These are phyloP conservation scores for Penicillium sp. DNA, from an alignment of 2,329 filamentous ascomycete species.

Conservation along the genomic window DNA sequence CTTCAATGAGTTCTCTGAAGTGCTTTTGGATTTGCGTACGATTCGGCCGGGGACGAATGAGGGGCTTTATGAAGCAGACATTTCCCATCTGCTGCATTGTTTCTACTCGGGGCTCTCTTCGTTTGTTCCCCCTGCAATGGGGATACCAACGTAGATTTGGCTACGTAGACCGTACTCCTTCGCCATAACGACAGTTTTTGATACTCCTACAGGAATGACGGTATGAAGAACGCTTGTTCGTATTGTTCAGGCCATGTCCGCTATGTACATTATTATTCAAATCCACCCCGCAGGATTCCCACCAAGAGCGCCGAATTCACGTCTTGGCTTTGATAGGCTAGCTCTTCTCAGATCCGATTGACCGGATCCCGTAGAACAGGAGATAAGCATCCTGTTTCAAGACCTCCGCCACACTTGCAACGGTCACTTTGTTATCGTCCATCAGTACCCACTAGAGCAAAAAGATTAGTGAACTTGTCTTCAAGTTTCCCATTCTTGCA, in stretches of 20 bases:
- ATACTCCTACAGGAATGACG: background rate
- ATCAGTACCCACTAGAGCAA: constrained; percentile 86
- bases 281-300: background rate
- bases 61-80: background rate
- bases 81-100: background rate
- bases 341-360: constrained; percentile 20
- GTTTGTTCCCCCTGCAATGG: background rate
- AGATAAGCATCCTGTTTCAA: constrained; percentile 84
- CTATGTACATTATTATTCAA: background rate
- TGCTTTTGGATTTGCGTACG: background rate
- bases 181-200: background rate
- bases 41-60: background rate
- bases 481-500: background rate
- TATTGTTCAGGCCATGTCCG: background rate
- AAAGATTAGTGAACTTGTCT: background rate
- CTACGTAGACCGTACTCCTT: background rate
- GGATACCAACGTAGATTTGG: background rate
- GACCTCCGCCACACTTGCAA: constrained; percentile 82
- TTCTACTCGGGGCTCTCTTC: background rate
- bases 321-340: background rate
- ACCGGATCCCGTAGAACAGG: constrained; percentile 69
- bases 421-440: constrained; percentile 88
- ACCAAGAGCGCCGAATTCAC: background rate
- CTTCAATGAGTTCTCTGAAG: constrained; percentile 18
- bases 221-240: background rate